Base-by-base conservation (phyloP, 495 filamentous ascomycete genomes). In the Xylaria sp. region DNA sequence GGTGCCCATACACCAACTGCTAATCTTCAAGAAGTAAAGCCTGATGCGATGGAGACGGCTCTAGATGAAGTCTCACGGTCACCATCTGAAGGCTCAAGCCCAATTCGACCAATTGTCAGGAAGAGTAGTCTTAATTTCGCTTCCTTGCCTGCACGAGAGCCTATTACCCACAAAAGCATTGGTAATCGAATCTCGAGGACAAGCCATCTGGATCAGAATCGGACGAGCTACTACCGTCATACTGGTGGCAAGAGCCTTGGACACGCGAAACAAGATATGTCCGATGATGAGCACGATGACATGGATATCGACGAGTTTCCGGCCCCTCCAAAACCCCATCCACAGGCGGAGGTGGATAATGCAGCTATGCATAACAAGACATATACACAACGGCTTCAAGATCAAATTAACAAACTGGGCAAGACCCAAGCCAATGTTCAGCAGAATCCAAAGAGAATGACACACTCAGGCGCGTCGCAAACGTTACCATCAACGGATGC, bases 121-220 rank as follows among this genome's bases (percentile, higher is more conserved):
- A 97, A 97, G 84, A 97, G 94, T 80, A 98, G 95, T 74, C 85
- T 98, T 62, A 95, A 90, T 62, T 98, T 99, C 80, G 92, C 97
- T 15, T 93, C 96, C 3, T 84, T 99, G 4, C 96, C 96, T 62
- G 93, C 95, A 9, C 90, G 96, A 48, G 95, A 98, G 77, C 96
- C 95, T 35, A 83, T 97, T 50, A 89, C 88, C 24, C 88, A 93
- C 80, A 95, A 93, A 80, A 90, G 95, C 74, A 88, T 91, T 41
- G 92, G 92, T 37, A 86, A 88, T 37, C 86, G 92, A 40, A 77
- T 88, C 29, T 95, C 94, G 44, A 85, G 93, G 71, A 93, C 90
- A 2, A 97, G 93, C 73, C 91, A 97, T 72, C 75, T 94, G 44
- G 94, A 97, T 44, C 86, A 90, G 69, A 81, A 84, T 19, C 91